These are phyloP conservation scores for Trypanosoma brucei DNA, from an alignment of 208 protist genomes.

Conservation along the genomic window DNA sequence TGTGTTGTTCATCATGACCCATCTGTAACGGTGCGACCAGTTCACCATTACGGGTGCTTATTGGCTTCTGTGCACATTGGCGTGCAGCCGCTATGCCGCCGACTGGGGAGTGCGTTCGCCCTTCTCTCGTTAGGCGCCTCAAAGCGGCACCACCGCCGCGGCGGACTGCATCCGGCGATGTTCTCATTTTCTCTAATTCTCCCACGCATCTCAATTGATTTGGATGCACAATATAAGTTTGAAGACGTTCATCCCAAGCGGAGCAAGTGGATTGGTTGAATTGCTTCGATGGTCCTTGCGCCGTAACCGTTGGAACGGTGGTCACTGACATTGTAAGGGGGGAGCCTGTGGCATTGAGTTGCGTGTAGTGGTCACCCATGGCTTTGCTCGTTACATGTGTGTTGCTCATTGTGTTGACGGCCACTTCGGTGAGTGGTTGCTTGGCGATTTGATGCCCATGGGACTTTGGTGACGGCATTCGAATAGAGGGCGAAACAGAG, in stretches of 20 bases:
- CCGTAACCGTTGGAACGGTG: background rate
- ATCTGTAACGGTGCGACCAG: background rate
- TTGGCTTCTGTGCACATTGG: background rate
- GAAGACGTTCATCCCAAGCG: slow-evolving; percentile 13
- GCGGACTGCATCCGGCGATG: slow-evolving; percentile 4
- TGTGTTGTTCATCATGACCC: background rate
- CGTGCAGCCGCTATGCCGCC: background rate
- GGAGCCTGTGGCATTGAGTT: no score
- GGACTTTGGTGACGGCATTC: slow-evolving; percentile 1
- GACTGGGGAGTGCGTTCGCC: background rate
- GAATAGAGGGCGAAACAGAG: slow-evolving; percentile 7
- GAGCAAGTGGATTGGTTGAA: background rate
- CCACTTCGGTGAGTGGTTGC: background rate
- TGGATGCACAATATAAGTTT: slow-evolving; percentile 25
- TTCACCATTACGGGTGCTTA: background rate
- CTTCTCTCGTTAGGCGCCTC: background rate
- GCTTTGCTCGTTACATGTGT: no score
- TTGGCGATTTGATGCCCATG: background rate
- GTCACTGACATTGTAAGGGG: background rate
- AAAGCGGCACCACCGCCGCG: background rate
- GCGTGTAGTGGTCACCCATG: no score
- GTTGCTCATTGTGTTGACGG: background rate
- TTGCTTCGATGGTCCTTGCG: background rate
- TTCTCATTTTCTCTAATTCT: background rate
- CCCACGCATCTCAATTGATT: slow-evolving; percentile 16